Conservation (phyloP, 192 early-diverging fungal genomes). For the Lobosporangium transversale region DNA sequence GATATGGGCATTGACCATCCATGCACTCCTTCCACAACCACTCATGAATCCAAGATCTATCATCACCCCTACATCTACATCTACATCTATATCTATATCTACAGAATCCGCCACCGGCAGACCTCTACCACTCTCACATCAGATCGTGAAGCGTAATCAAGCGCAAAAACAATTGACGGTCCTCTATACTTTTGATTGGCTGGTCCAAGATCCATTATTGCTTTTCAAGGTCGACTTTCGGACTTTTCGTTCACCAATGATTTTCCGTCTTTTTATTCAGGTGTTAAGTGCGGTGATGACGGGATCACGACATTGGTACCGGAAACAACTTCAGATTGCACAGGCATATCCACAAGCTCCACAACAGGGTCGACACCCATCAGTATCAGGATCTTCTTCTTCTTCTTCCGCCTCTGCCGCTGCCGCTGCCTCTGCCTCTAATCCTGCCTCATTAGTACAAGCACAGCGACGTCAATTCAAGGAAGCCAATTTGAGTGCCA, state of each 20-base stretch:
- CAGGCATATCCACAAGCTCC: slow-evolving; percentile 10
- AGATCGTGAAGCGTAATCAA: neutral
- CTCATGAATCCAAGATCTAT: neutral
- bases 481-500: slow-evolving; percentile 32
- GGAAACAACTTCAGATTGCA: slow-evolving; percentile 27
- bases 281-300: slow-evolving; percentile 49
- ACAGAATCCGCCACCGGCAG: too few relatives aligned
- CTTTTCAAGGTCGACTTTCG: slow-evolving; percentile 39
- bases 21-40: slow-evolving; percentile 13
- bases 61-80: neutral
- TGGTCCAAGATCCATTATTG: slow-evolving; percentile 43
- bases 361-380: slow-evolving; percentile 10
- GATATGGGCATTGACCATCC: slow-evolving; percentile 42
- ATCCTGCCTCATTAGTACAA: too few relatives aligned
- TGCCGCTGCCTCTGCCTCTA: too few relatives aligned
- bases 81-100: too few relatives aligned
- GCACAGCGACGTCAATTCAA: slow-evolving; percentile 25
- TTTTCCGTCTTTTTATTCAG: slow-evolving; percentile 49
- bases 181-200: slow-evolving; percentile 25
- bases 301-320: slow-evolving; percentile 38
- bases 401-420: too few relatives aligned
- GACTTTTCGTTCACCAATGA: slow-evolving; percentile 29
- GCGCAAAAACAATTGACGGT: neutral
- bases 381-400: too few relatives aligned
- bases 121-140: neutral